Evolutionary conservation across 2,329 filamentous ascomycete species (phyloP).

Genomic region (Fusarium sp.): DNA sequence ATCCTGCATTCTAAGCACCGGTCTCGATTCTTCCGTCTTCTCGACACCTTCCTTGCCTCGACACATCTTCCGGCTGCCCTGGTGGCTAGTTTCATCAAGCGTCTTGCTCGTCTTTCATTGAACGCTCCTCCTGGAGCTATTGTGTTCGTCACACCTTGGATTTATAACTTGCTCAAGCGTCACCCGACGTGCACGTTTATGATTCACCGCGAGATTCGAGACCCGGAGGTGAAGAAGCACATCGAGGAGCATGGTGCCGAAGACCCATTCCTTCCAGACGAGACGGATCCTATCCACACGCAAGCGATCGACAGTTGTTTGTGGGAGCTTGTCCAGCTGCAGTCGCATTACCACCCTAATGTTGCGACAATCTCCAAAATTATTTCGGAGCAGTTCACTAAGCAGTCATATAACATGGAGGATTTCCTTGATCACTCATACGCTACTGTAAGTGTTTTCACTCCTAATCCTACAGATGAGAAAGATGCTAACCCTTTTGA

Average conservation of each 20-base stretch:
- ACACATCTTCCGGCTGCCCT: slow-evolving; percentile 91
- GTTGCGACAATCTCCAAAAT: slow-evolving; percentile 94
- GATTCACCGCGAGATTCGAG: slow-evolving; percentile 81
- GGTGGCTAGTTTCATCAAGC: slow-evolving; percentile 96
- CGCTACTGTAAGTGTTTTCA: slow-evolving; percentile 69
- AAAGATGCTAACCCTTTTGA: not conserved
- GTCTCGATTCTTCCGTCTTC: slow-evolving; percentile 89
- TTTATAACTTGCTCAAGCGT: slow-evolving; percentile 91
- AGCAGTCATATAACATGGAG: slow-evolving; percentile 93
- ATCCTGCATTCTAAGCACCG: slow-evolving; percentile 94
- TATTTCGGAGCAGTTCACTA: slow-evolving; percentile 96
- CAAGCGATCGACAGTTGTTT: slow-evolving; percentile 89
- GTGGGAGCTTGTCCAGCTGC: slow-evolving; percentile 93
- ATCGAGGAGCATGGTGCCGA: slow-evolving; percentile 69
- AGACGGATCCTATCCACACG: slow-evolving; percentile 86
- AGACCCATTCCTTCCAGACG: slow-evolving; percentile 82
- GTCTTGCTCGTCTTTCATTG: slow-evolving; percentile 85
- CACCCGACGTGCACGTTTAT: slow-evolving; percentile 96
- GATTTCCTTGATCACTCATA: slow-evolving; percentile 98
- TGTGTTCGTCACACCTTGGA: slow-evolving; percentile 89
- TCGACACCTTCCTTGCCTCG: slow-evolving; percentile 90
- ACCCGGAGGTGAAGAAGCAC: slow-evolving; percentile 65
- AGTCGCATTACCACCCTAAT: slow-evolving; percentile 96
- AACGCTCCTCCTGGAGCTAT: slow-evolving; percentile 90
- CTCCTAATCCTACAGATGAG: not conserved